Base-by-base conservation (phyloP, 1,284 basidiomycete species). In the Trametes versicolor region DNA sequence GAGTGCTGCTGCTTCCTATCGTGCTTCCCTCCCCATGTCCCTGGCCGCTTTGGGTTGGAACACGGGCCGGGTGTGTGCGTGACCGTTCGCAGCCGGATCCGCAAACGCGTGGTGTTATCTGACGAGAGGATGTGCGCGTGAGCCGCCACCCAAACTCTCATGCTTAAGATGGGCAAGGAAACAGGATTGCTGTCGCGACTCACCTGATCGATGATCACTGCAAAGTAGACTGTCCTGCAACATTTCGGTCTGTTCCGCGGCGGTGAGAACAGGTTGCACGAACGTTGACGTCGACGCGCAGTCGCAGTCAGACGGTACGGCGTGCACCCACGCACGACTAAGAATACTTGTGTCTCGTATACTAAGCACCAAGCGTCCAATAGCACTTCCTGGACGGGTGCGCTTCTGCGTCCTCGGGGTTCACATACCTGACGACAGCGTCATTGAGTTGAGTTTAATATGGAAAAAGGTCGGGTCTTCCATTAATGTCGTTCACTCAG, bases 41-140 rank as follows among this genome's bases (percentile, higher is more conserved):
- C 25, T 25, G 43, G 23, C 47, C 39, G 12, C 9, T 13, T 25
- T 45, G 45, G 36, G 21, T 15, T 21, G 21, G 19, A 13, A 36
- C 12, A 32, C 58, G 58, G 58, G 15, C 58, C 58, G 58, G 32
- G 29, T 36, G 21, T 25, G 19, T 45, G 37, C 58, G 50, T 53
- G 58, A 53, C 58, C 50, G 41, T 60, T 60, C 50, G 57, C 57
- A 47, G 21, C 8, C 4, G 7, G 57, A 58, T 58, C 56, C 56
- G 53, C 53, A 48, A 23, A 21, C 10, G 15, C 27, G n/a, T 51
- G 29, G 7, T 34, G 12, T 25, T 5, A 21, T 19, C 50, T 51
- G 29, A 27, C 23, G 47, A 27, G 21, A 32, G 48, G 12, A 1
- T 17, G 21, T 15, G 48, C 27, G 17, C 15, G 48, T 32, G 27